Conservation (phyloP, 2,329 filamentous ascomycete genomes). For the Penicillium rolfsii region DNA sequence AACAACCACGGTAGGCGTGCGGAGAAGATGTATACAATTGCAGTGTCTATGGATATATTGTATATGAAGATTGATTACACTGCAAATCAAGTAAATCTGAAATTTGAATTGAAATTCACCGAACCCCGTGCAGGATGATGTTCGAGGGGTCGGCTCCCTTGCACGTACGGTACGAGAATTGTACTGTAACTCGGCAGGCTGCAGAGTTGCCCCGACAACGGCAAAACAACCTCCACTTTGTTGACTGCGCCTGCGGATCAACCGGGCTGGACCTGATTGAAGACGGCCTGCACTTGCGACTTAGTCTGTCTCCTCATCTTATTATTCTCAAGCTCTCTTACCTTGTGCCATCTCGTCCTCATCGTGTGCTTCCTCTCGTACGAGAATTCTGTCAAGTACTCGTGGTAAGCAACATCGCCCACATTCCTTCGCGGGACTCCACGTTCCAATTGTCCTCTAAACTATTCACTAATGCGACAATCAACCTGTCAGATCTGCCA, state of each 20-base stretch:
- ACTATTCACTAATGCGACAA: slow-evolving; percentile 16
- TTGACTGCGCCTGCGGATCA: slow-evolving; percentile 26
- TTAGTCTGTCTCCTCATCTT: slow-evolving; percentile 5
- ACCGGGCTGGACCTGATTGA: slow-evolving; percentile 16
- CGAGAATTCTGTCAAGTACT: background rate
- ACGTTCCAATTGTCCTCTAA: slow-evolving; percentile 15
- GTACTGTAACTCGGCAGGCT: background rate
- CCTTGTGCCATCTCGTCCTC: background rate
- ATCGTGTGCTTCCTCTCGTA: background rate
- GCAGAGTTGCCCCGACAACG: slow-evolving; percentile 28
- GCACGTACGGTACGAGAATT: background rate
- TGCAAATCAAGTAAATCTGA: background rate
- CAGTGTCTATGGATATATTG: background rate
- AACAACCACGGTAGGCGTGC: background rate
- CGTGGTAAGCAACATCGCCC: slow-evolving; percentile 5
- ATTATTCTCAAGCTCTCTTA: slow-evolving; percentile 7
- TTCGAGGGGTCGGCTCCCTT: slow-evolving; percentile 8
- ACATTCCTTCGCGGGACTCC: slow-evolving; percentile 18
- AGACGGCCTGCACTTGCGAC: slow-evolving; percentile 6
- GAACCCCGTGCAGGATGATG: slow-evolving; percentile 13
- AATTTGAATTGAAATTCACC: background rate
- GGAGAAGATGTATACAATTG: background rate
- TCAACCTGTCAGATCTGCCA: slow-evolving; percentile 15
- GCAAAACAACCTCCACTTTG: slow-evolving; percentile 24
- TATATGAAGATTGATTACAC: background rate